phyloP scores from a whole-genome alignment of 2,329 filamentous ascomycete genomes.

The Aspergillus sp. region DNA sequence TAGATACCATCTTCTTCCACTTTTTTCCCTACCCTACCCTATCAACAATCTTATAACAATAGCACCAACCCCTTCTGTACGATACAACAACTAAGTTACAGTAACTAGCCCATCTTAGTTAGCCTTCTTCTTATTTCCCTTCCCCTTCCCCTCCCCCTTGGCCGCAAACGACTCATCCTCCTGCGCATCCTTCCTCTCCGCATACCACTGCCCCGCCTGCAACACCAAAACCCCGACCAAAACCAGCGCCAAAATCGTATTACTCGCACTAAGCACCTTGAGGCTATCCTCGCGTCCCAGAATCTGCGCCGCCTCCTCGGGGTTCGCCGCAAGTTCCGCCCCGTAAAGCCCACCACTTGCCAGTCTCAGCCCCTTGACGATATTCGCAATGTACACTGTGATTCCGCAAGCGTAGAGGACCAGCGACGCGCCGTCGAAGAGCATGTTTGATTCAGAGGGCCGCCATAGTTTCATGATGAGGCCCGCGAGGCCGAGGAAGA shows the following conservation, averaged over 20 bases:
- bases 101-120: background rate
- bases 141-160: conserved; percentile 15
- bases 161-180: conserved; percentile 63
- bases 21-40: background rate
- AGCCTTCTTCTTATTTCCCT: conserved; percentile 25
- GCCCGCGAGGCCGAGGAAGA: conserved; percentile 81
- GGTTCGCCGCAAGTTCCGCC: conserved; percentile 36
- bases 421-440: conserved; percentile 78
- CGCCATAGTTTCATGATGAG: conserved; percentile 95
- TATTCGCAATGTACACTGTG: conserved; percentile 92
- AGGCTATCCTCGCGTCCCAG: conserved; percentile 85
- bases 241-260: conserved; percentile 92
- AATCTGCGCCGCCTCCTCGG: conserved; percentile 62
- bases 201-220: conserved; percentile 98
- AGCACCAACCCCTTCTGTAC: background rate
- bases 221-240: conserved; percentile 87
- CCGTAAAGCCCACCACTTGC: conserved; percentile 72
- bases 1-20: conserved; percentile 6
- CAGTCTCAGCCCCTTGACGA: conserved; percentile 88
- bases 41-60: background rate
- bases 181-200: conserved; percentile 85
- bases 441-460: conserved; percentile 88
- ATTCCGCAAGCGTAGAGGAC: conserved; percentile 80
- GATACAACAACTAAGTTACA: background rate
- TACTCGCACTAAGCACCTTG: conserved; percentile 87